Base-by-base conservation (phyloP, 2,329 filamentous ascomycete genomes). In the Pseudopithomyces chartarum region DNA sequence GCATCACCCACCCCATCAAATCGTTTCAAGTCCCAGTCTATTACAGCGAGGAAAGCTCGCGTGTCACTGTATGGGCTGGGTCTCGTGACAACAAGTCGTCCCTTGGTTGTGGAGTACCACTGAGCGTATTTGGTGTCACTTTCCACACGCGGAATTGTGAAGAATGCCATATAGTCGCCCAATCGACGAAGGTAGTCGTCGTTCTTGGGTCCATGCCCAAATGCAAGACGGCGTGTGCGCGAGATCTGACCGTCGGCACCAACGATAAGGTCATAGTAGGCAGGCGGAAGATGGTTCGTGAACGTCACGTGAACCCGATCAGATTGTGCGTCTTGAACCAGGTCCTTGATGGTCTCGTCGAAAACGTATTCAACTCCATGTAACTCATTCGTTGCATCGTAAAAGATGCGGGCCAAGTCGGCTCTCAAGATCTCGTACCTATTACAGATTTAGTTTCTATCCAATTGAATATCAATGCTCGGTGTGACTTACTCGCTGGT, bases 351-450 rank as follows among this genome's bases (percentile, higher is more conserved):
- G 29, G 60, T 62, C 19, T 66, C 72, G n/a, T 68, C 72, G 44
- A 78, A 79, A 1, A 75, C 44, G 46, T 76, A 75, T 15, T 67
- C 62, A 8, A 76, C 67, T 5, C 68, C 52, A 5, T 67, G 49
- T 11, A 58, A 48, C 44, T 68, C 20, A 20, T 60, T 52, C 50
- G 73, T 77, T 1, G 70, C 72, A 13, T 84, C 76, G 61, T 82
- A 81, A 1, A 87, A 66, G 2, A 87, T 73, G 11, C 73, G 69
- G 3, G 80, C 79, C n/a, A 88, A 64, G 51, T 86, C 82, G 0
- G 82, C 84, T 8, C 85, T 76, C 78, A 88, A 82, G 47, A 88
- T 82, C 72, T 88, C 85, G 57, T 79, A 51, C 48, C 48, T 51
- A 19, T 7, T 19, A 20, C 20, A 13, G 12, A n/a, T 1, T 40